Percentiles rank a stretch among this genome's conserved stretches.
phyloP scores from a whole-genome alignment of 2,329 filamentous ascomycete species.

The Cercospora canescens region DNA sequence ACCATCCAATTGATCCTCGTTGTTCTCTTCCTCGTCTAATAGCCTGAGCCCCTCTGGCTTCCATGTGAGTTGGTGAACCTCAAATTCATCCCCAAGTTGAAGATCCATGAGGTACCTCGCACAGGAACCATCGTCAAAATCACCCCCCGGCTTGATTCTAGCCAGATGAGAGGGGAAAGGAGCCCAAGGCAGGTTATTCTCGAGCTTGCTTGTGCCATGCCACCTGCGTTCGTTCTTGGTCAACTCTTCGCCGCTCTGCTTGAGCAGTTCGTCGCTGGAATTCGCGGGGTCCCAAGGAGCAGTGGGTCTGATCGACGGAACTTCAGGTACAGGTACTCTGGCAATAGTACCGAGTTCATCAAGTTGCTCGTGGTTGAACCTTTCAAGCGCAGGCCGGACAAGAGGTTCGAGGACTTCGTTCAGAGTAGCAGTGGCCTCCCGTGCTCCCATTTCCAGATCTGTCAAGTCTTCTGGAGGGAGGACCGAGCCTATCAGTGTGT shows the following conservation, averaged over 20 bases:
- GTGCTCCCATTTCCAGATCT: constrained; percentile 17
- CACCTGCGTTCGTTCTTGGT: constrained; percentile 40
- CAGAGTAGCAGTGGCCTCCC: constrained; percentile 36
- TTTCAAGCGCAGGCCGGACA: constrained; percentile 38
- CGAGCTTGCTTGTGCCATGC: constrained; percentile 42
- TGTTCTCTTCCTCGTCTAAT: constrained; percentile 41
- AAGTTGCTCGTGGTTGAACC: constrained; percentile 47
- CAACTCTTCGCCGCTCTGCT: constrained; percentile 21
- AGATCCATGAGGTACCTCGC: constrained; percentile 39
- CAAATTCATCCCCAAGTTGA: constrained; percentile 36
- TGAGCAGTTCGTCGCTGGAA: constrained; percentile 34
- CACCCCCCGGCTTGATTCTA: constrained; percentile 40
- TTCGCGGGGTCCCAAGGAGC: constrained; percentile 49
- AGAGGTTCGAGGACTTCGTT: constrained; percentile 38
- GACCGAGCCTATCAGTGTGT: constrained; percentile 37
- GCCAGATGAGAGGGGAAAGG: constrained; percentile 48
- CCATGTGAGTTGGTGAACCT: constrained; percentile 47
- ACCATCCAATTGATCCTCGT: constrained; percentile 34
- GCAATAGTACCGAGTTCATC: constrained; percentile 49
- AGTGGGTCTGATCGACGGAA: constrained; percentile 45
- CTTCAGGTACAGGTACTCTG: constrained; percentile 50
- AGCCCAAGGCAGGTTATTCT: constrained; percentile 47
- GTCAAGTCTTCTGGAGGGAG: constrained; percentile 29
- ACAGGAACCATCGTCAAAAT: constrained; percentile 43
- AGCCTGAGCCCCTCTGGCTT: constrained; percentile 51